Evolutionary conservation across 352 stramenopile genomes (phyloP).

Genomic region (Phytophthora capsici): DNA sequence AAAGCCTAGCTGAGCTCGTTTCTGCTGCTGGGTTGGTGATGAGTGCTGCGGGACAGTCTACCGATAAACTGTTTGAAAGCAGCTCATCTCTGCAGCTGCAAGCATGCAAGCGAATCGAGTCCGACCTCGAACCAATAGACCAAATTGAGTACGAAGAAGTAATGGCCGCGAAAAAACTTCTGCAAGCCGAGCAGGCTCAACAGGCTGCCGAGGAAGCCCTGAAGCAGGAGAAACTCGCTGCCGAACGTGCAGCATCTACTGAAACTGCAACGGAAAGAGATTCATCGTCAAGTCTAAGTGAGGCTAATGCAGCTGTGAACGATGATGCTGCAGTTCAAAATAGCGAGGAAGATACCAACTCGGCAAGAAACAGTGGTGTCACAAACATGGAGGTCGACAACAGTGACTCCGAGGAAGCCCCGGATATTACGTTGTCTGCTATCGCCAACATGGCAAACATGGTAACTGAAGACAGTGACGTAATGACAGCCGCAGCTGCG

Average conservation of each 20-base stretch:
- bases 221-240: constrained; percentile 49
- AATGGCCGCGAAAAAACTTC: constrained; percentile 46
- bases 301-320: constrained; percentile 10
- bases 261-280: constrained; percentile 29
- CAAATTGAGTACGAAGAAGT: constrained; percentile 74
- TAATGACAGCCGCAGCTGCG: constrained; percentile 57
- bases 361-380: constrained; percentile 29
- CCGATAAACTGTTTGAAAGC: constrained; percentile 57
- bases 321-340: constrained; percentile 35
- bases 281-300: constrained; percentile 28
- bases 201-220: constrained; percentile 57
- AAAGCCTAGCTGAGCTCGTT: constrained; percentile 87
- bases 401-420: constrained; percentile 78
- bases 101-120: constrained; percentile 69
- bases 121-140: constrained; percentile 72
- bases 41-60: constrained; percentile 53
- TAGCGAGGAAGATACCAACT: constrained; percentile 34
- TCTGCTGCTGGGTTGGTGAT: constrained; percentile 70
- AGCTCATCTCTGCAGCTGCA: constrained; percentile 47
- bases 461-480: constrained; percentile 82
- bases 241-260: constrained; percentile 46
- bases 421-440: constrained; percentile 79
- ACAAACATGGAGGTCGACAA: constrained; percentile 87
- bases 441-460: constrained; percentile 92
- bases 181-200: constrained; percentile 43